These are phyloP conservation scores for Suillus ampliporus DNA, from an alignment of 768 basidiomycete species.

Conservation along the genomic window DNA sequence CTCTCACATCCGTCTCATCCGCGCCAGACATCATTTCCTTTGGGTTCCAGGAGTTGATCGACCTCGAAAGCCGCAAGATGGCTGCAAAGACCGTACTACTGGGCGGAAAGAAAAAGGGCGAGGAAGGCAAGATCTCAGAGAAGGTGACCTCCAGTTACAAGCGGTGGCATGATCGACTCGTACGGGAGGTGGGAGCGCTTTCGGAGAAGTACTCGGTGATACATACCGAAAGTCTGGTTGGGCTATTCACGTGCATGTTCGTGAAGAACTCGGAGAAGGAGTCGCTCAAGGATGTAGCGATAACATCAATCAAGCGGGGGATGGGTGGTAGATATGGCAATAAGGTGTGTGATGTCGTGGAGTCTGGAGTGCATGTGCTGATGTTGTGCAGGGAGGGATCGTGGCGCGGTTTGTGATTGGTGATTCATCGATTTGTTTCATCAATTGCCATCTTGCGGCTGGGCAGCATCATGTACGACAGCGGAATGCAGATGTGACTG, in stretches of 20 bases:
- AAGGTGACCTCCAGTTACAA: slow-evolving; percentile 88
- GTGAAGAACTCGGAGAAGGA: slow-evolving; percentile 69
- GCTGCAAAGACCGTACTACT: slow-evolving; percentile 91
- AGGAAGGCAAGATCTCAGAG: slow-evolving; percentile 62
- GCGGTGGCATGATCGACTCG: slow-evolving; percentile 85
- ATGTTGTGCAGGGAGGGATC: slow-evolving; percentile 74
- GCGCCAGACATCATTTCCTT: slow-evolving; percentile 89
- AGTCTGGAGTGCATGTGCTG: not conserved
- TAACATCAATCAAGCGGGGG: slow-evolving; percentile 89
- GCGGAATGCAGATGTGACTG: slow-evolving; percentile 87
- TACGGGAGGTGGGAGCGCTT: slow-evolving; percentile 76
- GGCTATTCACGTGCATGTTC: slow-evolving; percentile 79
- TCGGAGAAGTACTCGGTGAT: slow-evolving; percentile 80
- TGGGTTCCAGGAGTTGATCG: slow-evolving; percentile 96
- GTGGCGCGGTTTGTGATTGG: slow-evolving; percentile 89
- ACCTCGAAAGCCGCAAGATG: slow-evolving; percentile 91
- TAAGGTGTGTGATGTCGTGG: slow-evolving; percentile 63
- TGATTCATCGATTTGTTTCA: slow-evolving; percentile 91
- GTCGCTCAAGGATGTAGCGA: slow-evolving; percentile 66
- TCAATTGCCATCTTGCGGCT: slow-evolving; percentile 98
- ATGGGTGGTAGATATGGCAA: slow-evolving; percentile 95
- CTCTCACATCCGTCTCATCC: slow-evolving; percentile 67
- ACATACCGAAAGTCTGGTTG: slow-evolving; percentile 89
- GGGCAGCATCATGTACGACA: slow-evolving; percentile 84
- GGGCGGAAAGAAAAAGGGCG: slow-evolving; percentile 67